Base-by-base conservation (phyloP, 2,329 filamentous ascomycete species). In the Cladophialophora yegresii region DNA sequence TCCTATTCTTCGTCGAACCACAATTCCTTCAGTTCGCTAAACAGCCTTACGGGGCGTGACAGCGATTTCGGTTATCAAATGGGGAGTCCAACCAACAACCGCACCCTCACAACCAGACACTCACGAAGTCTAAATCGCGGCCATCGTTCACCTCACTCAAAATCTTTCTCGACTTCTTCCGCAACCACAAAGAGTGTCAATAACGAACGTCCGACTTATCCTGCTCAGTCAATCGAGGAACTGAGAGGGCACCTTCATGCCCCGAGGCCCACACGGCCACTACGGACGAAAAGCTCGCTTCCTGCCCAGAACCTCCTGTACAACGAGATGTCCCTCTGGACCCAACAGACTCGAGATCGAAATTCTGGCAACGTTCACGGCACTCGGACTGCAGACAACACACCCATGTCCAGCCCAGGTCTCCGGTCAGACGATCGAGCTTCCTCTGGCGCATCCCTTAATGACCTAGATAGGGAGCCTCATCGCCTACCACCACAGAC, bases 401-500 rank as follows among this genome's bases (percentile, higher is more conserved):
- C 80, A 1, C 80, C 80, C 3, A 69, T 78, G 23, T 80, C 79
- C 12, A 81, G 79, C 63, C 80, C 80, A 1, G 79, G 80, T 1
- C 72, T 82, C 2, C 73, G 33, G 67, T 73, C 47, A 6, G 73
- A 75, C 30, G 72, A 75, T 20, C 72, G 75, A 5, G 66, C 74
- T 2, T 76, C 68, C 1, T 77, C 77, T 30, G 75, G 77, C 12
- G 75, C 77, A 57, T 68, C 65, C 33, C 58, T 62, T 68, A 72
- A 32, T 72, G 72, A 61, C 62, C 79, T 47, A 80, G 81, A 85
- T 71, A 87, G 88, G 0, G 88, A 85, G 72, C 77, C 91, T 61
- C 89, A 92, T 72, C 89, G 92, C 75, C 85, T 85, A 65, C 88
- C 90, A 76, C 89, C 92, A 57, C 84, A 89, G 84, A 90, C 92